Percentiles rank a stretch among this genome's conserved stretches.
phyloP scores from a whole-genome alignment of 129 eudicot species.

The Silybum marianum region DNA sequence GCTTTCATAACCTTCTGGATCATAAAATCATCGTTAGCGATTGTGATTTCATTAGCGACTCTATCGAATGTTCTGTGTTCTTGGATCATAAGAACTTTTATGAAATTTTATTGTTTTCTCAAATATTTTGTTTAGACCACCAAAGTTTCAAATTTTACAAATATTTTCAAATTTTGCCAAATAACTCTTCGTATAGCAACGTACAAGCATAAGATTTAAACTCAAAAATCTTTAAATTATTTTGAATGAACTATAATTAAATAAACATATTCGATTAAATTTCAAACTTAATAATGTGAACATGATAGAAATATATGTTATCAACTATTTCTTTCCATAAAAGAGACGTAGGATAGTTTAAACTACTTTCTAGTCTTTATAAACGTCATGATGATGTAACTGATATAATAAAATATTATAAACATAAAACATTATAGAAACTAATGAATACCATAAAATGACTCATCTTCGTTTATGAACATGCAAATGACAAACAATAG shows the following conservation, averaged over 20 bases:
- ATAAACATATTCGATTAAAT: background rate
- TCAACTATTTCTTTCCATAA: background rate
- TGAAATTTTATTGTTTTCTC: background rate
- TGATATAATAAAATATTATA: too few relatives aligned
- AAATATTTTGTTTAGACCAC: background rate
- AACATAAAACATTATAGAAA: background rate
- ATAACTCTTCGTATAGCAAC: background rate
- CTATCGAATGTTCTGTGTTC: constrained; percentile 8
- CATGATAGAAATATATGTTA: background rate
- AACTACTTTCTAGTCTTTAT: background rate
- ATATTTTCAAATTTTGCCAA: background rate
- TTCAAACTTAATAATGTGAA: background rate
- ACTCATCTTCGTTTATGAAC: background rate
- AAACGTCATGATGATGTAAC: background rate
- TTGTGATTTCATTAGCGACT: constrained; percentile 7
- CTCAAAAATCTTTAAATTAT: background rate
- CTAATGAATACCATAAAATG: background rate
- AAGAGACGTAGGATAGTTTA: background rate
- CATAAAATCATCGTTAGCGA: constrained; percentile 18
- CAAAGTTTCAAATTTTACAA: background rate
- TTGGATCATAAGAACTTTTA: background rate
- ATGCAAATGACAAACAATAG: background rate
- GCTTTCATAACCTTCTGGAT: constrained; percentile 9
- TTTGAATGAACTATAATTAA: background rate
- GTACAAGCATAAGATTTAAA: background rate